Evolutionary conservation across 352 stramenopile species (phyloP), one percentile per base, ranked within the genome.

Genomic region (Pseudoperonospora humuli): DNA sequence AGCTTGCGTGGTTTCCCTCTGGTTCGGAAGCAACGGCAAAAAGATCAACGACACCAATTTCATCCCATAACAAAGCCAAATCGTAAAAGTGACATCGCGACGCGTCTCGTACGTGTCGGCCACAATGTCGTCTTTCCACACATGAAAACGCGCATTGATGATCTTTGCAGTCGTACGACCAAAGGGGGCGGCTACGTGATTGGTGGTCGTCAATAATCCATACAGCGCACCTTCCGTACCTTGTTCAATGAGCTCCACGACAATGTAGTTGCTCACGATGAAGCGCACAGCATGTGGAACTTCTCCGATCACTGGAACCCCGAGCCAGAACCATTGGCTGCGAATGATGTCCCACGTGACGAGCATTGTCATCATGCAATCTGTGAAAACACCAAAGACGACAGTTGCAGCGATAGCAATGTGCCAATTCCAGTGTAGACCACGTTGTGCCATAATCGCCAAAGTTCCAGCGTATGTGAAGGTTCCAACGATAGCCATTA

Each of bases 271-370:
- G 38, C 56, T 61, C 2, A 84, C 47, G 8, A 84, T 84, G 36
- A 79, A 84, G 28, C 57, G 57, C 1, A 79, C 54, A 28, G 61
- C 67, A 14, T 69, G 57, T 0, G 72, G 71, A 6, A 84, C 37
- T 45, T 84, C 61, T 17, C 63, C 66, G n/a, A 77, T 51, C 9
- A 84, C 47, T 0, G 68, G 68, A 10, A 81, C 66, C 18, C 66
- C 68, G 11, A 77, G 68, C 68, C 64, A 84, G 44, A 84, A 75
- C 66, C 68, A 84, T 34, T 78, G 71, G 40, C 61, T 81, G 31
- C 71, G 68, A 23, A 71, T 40, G 10, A 79, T 38, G 19, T 70
- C 45, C 68, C 71, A 84, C 2, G 66, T 64, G 4, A 69, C 68
- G 1, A 80, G 28, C 54, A 82, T 74, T 18, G 64, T 82, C 57